Conservation (phyloP, 2,329 filamentous ascomycete species). For the Ophiostoma piceae region DNA sequence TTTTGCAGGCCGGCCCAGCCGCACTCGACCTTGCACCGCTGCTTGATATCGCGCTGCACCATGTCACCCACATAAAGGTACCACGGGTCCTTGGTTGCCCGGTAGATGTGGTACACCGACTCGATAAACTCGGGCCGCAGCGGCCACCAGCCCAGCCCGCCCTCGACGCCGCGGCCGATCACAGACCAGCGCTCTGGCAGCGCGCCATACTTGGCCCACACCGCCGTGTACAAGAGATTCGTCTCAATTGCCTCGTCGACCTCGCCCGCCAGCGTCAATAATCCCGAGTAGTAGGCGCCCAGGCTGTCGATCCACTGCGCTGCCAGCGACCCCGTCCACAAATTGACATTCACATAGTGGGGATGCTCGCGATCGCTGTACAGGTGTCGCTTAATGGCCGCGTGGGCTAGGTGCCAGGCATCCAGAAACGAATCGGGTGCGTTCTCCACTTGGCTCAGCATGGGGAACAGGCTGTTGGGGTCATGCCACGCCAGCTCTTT, state of each 20-base stretch:
- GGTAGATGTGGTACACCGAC: slow-evolving; percentile 93
- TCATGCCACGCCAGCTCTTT: slow-evolving; percentile 48
- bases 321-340: slow-evolving; percentile 79
- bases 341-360: slow-evolving; percentile 86
- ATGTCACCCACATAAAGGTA: slow-evolving; percentile 95
- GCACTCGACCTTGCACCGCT: slow-evolving; percentile 82
- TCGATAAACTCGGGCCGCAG: slow-evolving; percentile 95
- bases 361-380: slow-evolving; percentile 80
- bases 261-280: slow-evolving; percentile 80
- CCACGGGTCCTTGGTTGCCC: slow-evolving; percentile 90
- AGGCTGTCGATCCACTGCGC: slow-evolving; percentile 96
- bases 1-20: slow-evolving; percentile 90
- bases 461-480: slow-evolving; percentile 57
- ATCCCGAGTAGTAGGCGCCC: slow-evolving; percentile 88
- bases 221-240: slow-evolving; percentile 81
- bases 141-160: slow-evolving; percentile 88
- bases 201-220: slow-evolving; percentile 93
- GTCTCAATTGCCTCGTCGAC: slow-evolving; percentile 86
- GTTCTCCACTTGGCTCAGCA: slow-evolving; percentile 59
- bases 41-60: slow-evolving; percentile 80
- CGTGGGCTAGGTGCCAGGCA: slow-evolving; percentile 80
- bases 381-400: slow-evolving; percentile 84
- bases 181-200: slow-evolving; percentile 93
- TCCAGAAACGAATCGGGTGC: slow-evolving; percentile 72
- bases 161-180: slow-evolving; percentile 74